Evolutionary conservation across 129 eudicot genomes (phyloP).

Genomic region (Logfia minima): DNA sequence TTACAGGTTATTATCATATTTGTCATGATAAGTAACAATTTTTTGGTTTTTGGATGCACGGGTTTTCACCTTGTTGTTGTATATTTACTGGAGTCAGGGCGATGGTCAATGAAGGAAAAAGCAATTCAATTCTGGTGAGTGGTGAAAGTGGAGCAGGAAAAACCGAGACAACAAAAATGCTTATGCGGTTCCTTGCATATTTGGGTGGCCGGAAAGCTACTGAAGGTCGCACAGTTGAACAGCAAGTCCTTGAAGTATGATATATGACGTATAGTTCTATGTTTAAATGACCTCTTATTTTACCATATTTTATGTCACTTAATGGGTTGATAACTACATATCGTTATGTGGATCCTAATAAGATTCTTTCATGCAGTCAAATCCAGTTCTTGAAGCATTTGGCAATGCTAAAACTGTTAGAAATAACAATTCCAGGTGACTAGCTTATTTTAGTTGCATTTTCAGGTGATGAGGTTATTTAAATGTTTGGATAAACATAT

Average conservation of each 20-base stretch:
- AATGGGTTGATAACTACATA: neutral
- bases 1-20: conserved; percentile 56
- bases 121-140: conserved; percentile 96
- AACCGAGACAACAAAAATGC: conserved; percentile 99
- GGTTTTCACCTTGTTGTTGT: conserved; percentile 11
- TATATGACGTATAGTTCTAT: conserved; percentile 38
- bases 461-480: neutral
- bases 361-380: conserved; percentile 64
- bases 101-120: conserved; percentile 83
- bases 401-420: conserved; percentile 99
- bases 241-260: conserved; percentile 99
- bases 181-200: conserved; percentile 94
- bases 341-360: conserved; percentile 4
- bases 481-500: neutral
- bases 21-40: conserved; percentile 14
- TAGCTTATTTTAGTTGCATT: conserved; percentile 6
- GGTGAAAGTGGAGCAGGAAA: conserved; percentile 99
- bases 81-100: conserved; percentile 59
- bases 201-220: conserved; percentile 95
- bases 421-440: conserved; percentile 96
- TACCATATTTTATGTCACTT: conserved; percentile 1
- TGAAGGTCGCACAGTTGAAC: conserved; percentile 99
- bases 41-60: conserved; percentile 8
- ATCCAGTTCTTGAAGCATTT: conserved; percentile 99
- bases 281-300: conserved; percentile 23